phyloP scores from a whole-genome alignment of 139 green algal species.

The Zygnema cylindricum region DNA sequence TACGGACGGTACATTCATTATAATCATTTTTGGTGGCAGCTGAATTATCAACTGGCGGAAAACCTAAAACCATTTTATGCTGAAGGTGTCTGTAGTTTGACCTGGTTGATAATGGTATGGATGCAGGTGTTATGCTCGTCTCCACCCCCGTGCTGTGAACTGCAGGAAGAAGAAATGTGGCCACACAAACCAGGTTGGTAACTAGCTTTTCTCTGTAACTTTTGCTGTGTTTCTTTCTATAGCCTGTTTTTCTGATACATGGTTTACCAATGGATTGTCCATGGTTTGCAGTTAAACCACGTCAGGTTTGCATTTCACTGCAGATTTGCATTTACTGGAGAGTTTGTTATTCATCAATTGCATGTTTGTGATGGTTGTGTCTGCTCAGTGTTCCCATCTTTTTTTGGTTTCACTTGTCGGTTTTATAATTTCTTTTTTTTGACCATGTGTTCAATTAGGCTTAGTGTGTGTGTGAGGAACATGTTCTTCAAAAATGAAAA shows the following conservation, averaged over 20 bases:
- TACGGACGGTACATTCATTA: neutral
- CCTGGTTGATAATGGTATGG: neutral
- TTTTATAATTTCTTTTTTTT: no score
- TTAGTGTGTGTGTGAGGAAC: no score
- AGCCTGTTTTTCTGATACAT: neutral
- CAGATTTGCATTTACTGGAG: neutral
- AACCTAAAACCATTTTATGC: no score
- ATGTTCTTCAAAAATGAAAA: no score
- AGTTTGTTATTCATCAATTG: neutral
- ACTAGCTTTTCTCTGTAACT: neutral
- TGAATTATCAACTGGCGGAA: no score
- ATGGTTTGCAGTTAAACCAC: neutral
- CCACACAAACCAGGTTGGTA: slow-evolving; percentile 75
- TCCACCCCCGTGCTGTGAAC: slow-evolving; percentile 96
- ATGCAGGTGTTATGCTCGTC: slow-evolving; percentile 93
- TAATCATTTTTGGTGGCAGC: no score
- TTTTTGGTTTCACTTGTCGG: no score
- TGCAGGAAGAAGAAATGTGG: slow-evolving; percentile 97
- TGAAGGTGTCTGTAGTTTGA: neutral
- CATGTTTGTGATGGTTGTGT: neutral
- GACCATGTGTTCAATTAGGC: no score
- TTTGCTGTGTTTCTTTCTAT: neutral
- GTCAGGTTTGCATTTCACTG: neutral
- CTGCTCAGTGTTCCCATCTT: no score
- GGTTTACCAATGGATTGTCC: neutral